Base-by-base conservation (phyloP, 2,329 filamentous ascomycete species). In the Phialophora chinensis region DNA sequence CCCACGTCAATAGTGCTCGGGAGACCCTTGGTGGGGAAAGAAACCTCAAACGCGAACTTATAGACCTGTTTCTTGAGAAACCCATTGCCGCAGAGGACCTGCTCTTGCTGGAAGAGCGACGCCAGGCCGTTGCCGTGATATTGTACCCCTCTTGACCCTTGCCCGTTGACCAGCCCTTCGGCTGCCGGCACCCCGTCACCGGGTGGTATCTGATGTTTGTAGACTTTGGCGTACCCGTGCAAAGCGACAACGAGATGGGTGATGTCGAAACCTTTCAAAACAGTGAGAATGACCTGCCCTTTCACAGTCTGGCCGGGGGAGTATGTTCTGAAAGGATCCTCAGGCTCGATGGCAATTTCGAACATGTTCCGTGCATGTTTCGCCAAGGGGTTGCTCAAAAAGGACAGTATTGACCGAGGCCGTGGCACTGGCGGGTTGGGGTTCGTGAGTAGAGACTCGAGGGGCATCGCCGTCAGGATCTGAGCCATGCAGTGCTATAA, bases 1-100 rank as follows among this genome's bases (percentile, higher is more conserved):
- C 91, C 75, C 85, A 97, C 94, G 80, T 96, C 93, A 75, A 99
- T 94, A 77, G 94, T 97, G 79, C 92, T 97, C n/a, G 87, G 87
- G 65, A 89, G 76, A 54, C 83, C 82, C 71, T 84, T 84, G 49
- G 83, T 80, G 1, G 87, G 87, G 69, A 90, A 87, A 55, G 83
- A 80, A 71, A 89, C 79, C 73, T 88, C 86, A 71, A 89, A 90
- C 60, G 86, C 84, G 75, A 90, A 90, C 72, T 88, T 86, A 74
- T 89, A 90, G 42, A 86, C 81, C n/a, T 87, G 86, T 74, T 88
- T 85, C 65, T 84, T 84, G 53, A 90, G 79, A 68, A 87, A 83
- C 10, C 87, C 87, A 68, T 88, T 87, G 12, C 87, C 87, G 73
- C 87, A 89, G 8, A 89, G 79, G 31, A 88, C 84, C 66, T 84